Conservation (phyloP, 2,329 filamentous ascomycete genomes). For the Didymella lethalis region DNA sequence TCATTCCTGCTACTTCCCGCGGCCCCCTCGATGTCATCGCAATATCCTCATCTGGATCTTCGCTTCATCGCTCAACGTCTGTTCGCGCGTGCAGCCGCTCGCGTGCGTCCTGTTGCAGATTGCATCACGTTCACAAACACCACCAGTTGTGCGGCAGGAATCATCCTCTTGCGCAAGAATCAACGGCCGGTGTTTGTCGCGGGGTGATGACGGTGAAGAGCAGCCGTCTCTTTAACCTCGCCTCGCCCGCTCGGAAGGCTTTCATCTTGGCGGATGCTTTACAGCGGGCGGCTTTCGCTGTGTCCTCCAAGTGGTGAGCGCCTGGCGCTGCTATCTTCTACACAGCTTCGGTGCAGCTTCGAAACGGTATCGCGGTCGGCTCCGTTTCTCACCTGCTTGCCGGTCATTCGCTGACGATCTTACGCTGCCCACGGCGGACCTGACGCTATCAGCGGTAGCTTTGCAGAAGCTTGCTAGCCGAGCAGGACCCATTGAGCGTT, state of each 20-base stretch:
- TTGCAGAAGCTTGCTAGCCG: conserved; percentile 36
- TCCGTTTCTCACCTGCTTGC: conserved; percentile 33
- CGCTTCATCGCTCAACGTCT: conserved; percentile 25
- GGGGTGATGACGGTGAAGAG: conserved; percentile 20
- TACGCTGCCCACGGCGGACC: conserved; percentile 25
- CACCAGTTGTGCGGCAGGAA: conserved; percentile 9
- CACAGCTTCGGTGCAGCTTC: conserved; percentile 49
- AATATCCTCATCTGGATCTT: conserved; percentile 27
- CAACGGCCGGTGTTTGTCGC: conserved; percentile 27
- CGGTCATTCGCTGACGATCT: conserved; percentile 34
- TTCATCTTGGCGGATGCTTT: conserved; percentile 35
- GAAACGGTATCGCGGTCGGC: conserved; percentile 46
- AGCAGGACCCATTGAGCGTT: conserved; percentile 34
- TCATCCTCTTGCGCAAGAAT: conserved; percentile 24
- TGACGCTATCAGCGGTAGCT: conserved; percentile 43
- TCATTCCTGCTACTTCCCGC: conserved; percentile 30
- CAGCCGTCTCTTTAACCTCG: conserved; percentile 25
- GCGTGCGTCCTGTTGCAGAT: conserved; percentile 31
- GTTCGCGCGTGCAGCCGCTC: conserved; percentile 26
- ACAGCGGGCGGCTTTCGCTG: conserved; percentile 36
- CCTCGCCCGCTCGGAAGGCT: conserved; percentile 15
- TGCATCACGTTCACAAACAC: conserved; percentile 24
- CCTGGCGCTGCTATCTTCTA: conserved; percentile 44
- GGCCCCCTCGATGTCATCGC: conserved; percentile 38
- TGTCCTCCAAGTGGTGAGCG: conserved; percentile 30